Conservation (phyloP, 1,139 yeast species). For the Scheffersomyces parashehatae region DNA sequence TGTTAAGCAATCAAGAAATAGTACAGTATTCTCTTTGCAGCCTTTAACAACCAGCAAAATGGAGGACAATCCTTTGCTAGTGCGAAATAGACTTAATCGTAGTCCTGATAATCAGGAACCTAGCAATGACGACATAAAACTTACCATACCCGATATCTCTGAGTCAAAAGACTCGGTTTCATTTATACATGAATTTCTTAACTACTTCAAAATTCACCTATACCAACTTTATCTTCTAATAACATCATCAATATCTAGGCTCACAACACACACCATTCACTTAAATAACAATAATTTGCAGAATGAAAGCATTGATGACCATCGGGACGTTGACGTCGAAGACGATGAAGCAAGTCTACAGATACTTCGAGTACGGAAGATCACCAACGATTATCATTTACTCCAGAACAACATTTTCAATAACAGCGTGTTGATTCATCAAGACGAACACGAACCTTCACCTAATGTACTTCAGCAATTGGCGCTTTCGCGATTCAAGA, state of each 20-base stretch:
- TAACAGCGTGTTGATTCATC: no score
- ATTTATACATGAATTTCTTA: not conserved
- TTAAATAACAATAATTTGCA: no score
- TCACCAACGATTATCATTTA: constrained; percentile 15
- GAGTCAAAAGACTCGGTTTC: not conserved
- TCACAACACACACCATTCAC: no score
- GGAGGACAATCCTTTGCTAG: not conserved
- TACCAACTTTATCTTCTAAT: not conserved
- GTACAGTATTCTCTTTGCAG: no score
- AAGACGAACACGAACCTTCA: no score
- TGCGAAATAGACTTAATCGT: not conserved
- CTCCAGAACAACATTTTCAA: constrained; percentile 7
- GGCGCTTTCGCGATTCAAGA: not conserved
- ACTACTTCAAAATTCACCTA: not conserved
- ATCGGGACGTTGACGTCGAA: not conserved
- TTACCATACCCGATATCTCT: not conserved
- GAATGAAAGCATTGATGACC: no score
- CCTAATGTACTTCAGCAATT: not conserved
- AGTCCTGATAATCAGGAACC: no score
- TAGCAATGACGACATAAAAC: no score
- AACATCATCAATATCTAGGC: not conserved
- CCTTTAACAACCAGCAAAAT: not conserved
- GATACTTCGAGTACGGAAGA: constrained; percentile 1
- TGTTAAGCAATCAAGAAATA: no score
- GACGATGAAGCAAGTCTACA: not conserved